Evolutionary conservation across 2,329 filamentous ascomycete species (phyloP), one percentile per base, ranked within the genome.

Genomic region (Penicillium capsulatum): DNA sequence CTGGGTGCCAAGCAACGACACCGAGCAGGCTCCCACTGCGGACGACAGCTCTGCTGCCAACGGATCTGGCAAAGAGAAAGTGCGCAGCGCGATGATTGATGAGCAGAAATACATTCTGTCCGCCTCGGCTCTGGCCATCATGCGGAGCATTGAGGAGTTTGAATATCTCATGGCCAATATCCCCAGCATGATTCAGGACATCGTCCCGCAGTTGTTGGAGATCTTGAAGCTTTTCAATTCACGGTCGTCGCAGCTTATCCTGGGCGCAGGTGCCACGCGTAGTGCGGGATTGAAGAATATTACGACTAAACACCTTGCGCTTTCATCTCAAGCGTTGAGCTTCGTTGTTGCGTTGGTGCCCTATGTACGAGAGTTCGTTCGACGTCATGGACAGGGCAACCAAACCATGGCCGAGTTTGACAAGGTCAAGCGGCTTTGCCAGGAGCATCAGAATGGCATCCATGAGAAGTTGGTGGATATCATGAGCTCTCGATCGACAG

Each of bases 221-320:
- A 94, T 94, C 58, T 75, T 97, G 10, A 86, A 92, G 50, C 75
- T 94, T 3, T 98, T 97, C 74, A 96, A 98, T 64, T 96, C 89
- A 2, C 84, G 92, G 14, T 90, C 90, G 42, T 94, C 86, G n/a
- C 92, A 98, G 61, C 77, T 98, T 42, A 96, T 98, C 49, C 80
- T 98, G 5, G 92, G 92, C 1, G 92, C 92, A 1, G 92, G 92
- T 3, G 92, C 92, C 3, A 96, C 87, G 4, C 76, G 81, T 24
- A 89, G 85, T 16, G 92, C 90, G 1, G 91, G 91, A 0, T 72
- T 98, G 14, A 95, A 89, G 63, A 96, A 96, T 58, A 98, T 98
- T 61, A 95, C 87, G 0, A 95, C 92, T 0, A 92, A 92, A 55
- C 91, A 98, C 66, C 77, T 98, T 2, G 90, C 92, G 0, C 79